phyloP scores from a whole-genome alignment of 768 basidiomycete genomes.

The Megacollybia marginata region DNA sequence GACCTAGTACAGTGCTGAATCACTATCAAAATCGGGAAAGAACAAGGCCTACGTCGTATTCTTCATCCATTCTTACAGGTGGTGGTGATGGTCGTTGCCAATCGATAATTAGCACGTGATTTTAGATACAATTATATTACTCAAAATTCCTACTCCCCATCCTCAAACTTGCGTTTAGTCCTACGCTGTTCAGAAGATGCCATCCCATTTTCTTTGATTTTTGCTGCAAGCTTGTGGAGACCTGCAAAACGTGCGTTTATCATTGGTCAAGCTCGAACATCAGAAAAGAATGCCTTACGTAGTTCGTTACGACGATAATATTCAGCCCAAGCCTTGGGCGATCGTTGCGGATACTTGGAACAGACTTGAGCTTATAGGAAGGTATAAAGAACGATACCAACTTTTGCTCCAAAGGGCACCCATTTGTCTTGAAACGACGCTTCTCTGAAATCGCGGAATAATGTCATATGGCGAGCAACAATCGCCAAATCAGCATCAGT shows the following conservation, averaged over 20 bases:
- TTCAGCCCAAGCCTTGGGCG: slow-evolving; percentile 54
- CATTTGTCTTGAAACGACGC: slow-evolving; percentile 41
- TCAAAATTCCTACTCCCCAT: slow-evolving; percentile 14
- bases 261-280: too few relatives aligned
- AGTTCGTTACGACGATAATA: slow-evolving; percentile 46
- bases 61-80: slow-evolving; percentile 81
- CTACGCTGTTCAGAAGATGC: slow-evolving; percentile 2
- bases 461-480: slow-evolving; percentile 52
- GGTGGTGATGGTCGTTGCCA: slow-evolving; percentile 10
- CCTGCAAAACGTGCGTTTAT: slow-evolving; percentile 17
- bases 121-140: not conserved
- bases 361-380: not conserved
- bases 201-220: slow-evolving; percentile 21
- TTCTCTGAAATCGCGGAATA: slow-evolving; percentile 36
- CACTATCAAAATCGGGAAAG: slow-evolving; percentile 7
- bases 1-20: slow-evolving; percentile 39
- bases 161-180: slow-evolving; percentile 28
- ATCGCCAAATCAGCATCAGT: slow-evolving; percentile 57
- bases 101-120: not conserved
- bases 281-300: slow-evolving; percentile 27
- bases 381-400: slow-evolving; percentile 1
- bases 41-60: slow-evolving; percentile 73
- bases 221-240: slow-evolving; percentile 29
- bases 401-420: slow-evolving; percentile 40
- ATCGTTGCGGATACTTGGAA: slow-evolving; percentile 44